Percentiles rank a stretch among this genome's conserved stretches.
Conservation (phyloP, 768 basidiomycete species). For the Boletus subcaerulescens region DNA sequence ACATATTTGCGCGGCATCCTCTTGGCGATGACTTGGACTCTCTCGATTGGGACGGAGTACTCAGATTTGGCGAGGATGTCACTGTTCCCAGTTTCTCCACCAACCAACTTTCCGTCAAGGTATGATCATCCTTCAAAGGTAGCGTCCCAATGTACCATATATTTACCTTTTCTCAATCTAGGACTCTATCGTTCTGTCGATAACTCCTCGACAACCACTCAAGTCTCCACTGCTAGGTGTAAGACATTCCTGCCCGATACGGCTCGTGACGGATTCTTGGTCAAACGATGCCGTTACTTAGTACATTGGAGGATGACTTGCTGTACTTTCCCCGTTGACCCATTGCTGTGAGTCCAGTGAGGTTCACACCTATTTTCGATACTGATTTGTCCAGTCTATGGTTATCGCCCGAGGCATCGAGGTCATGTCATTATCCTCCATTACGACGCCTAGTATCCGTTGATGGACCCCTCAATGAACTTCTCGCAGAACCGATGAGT, state of each 20-base stretch:
- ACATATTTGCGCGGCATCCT: slow-evolving; percentile 1
- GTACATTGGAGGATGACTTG: neutral
- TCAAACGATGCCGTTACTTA: slow-evolving; percentile 11
- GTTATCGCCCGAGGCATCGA: no score
- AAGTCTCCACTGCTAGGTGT: slow-evolving; percentile 35
- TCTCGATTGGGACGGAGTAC: slow-evolving; percentile 62
- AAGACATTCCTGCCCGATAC: slow-evolving; percentile 50
- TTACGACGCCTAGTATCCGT: no score
- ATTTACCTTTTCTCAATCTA: slow-evolving; percentile 20
- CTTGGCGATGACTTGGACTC: slow-evolving; percentile 34
- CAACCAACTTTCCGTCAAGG: slow-evolving; percentile 48
- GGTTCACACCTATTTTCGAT: neutral
- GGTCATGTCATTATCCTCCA: no score
- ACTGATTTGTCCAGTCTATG: no score
- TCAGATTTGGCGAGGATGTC: slow-evolving; percentile 38
- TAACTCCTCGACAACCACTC: slow-evolving; percentile 42
- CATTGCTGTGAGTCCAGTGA: neutral
- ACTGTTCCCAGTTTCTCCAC: slow-evolving; percentile 46
- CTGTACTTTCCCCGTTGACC: neutral
- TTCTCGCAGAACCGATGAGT: no score
- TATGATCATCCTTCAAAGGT: slow-evolving; percentile 20
- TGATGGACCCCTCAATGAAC: no score
- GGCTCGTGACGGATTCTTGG: slow-evolving; percentile 59
- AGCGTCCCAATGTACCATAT: neutral
- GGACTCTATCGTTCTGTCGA: slow-evolving; percentile 56